phyloP scores from a whole-genome alignment of 257 asterid genomes.

The Fraxinus excelsior region DNA sequence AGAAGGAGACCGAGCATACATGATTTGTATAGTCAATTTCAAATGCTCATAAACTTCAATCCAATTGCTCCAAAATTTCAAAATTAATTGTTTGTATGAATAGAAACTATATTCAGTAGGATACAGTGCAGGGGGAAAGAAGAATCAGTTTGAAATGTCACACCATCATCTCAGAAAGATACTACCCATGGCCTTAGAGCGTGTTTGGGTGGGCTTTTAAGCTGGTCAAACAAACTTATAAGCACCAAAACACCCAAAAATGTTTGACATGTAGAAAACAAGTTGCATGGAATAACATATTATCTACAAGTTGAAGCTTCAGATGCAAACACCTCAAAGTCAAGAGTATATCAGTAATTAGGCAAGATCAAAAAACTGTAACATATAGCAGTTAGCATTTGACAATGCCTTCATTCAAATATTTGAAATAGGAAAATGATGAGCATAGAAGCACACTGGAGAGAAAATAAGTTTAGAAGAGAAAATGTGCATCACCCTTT shows the following conservation, averaged over 20 bases:
- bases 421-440: background rate
- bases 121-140: background rate
- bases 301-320: background rate
- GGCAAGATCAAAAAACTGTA: background rate
- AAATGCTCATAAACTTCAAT: constrained; percentile 3
- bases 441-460: background rate
- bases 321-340: background rate
- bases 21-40: too few species aligned
- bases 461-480: background rate
- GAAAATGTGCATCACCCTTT: background rate
- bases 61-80: background rate
- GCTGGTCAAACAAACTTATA: background rate
- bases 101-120: background rate
- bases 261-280: background rate
- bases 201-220: background rate
- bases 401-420: background rate
- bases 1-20: constrained; percentile 76
- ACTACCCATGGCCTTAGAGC: background rate
- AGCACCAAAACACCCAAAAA: background rate
- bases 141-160: too few species aligned
- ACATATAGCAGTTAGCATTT: background rate
- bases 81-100: background rate
- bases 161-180: too few species aligned
- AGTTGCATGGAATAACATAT: background rate
- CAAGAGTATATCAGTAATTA: background rate